Percentiles rank a stretch among this genome's conserved stretches.
Evolutionary conservation across 805 yeast species (phyloP).

Genomic region (Zygoascus bituminiphila): DNA sequence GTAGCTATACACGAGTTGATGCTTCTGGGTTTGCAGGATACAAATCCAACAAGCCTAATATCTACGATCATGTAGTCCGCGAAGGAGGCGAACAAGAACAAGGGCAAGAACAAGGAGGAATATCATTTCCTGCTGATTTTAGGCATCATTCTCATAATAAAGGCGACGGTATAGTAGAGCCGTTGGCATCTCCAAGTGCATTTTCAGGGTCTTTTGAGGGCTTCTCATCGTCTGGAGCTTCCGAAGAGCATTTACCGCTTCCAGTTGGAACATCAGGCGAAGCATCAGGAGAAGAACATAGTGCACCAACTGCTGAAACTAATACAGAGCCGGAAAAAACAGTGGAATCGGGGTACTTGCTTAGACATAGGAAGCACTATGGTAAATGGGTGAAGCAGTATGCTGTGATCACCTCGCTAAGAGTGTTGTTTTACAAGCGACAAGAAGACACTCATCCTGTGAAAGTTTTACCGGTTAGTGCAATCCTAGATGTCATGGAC

Average conservation of each 20-base stretch:
- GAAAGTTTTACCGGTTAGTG: constrained; percentile 30
- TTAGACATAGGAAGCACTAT: constrained; percentile 35
- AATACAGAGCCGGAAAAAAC: constrained; percentile 16
- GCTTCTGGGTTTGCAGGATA: background rate
- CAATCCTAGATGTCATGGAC: constrained; percentile 42
- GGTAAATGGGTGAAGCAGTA: constrained; percentile 43
- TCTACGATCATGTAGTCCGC: no score
- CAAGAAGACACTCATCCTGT: constrained; percentile 21
- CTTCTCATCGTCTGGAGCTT: background rate
- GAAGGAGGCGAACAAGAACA: background rate
- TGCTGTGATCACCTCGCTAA: constrained; percentile 36
- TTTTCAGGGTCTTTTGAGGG: background rate
- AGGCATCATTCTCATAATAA: background rate
- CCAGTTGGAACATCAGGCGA: background rate
- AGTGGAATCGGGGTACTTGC: constrained; percentile 36
- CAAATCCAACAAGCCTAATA: background rate
- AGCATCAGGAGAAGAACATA: background rate
- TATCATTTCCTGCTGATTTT: background rate
- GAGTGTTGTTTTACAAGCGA: constrained; percentile 36
- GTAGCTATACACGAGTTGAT: constrained; percentile 8
- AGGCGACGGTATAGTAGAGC: background rate
- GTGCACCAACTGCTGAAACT: background rate
- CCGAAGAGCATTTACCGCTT: background rate
- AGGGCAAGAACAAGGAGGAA: background rate
- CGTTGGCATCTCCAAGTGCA: constrained; percentile 2